Conservation (phyloP, 495 filamentous ascomycete species). For the Darksidea phi region DNA sequence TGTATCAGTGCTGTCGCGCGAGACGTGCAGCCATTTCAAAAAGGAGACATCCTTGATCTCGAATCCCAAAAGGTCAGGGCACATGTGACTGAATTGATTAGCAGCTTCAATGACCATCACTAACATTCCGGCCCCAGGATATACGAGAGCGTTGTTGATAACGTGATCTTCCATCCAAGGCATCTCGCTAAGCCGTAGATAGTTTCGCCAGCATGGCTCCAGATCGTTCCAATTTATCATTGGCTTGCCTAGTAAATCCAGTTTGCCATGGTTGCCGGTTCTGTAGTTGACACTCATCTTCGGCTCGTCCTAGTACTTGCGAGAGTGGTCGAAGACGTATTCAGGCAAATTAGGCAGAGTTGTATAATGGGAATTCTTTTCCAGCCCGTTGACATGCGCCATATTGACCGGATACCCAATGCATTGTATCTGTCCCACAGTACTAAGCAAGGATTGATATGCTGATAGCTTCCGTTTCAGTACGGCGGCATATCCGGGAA, state of each 20-base stretch:
- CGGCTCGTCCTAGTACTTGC: conserved; percentile 3
- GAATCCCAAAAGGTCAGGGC: no score
- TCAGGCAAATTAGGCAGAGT: conserved; percentile 1
- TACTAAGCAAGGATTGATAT: no score
- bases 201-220: conserved; percentile 12
- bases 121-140: conserved; percentile 13
- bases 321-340: conserved; percentile 7
- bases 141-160: background rate
- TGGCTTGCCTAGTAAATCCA: conserved; percentile 4
- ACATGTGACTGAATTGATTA: background rate
- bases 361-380: background rate
- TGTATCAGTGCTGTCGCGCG: no score
- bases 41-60: no score
- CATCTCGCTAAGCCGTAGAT: background rate
- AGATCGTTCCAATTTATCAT: conserved; percentile 6
- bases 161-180: conserved; percentile 10
- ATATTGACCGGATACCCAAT: no score
- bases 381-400: no score
- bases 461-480: no score
- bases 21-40: no score
- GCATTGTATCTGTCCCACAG: no score
- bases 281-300: background rate
- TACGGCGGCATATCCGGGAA: no score
- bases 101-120: conserved; percentile 18
- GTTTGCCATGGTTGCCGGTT: background rate